Conservation (phyloP, 2,329 filamentous ascomycete species). For the Penicillium psychrosexuale region DNA sequence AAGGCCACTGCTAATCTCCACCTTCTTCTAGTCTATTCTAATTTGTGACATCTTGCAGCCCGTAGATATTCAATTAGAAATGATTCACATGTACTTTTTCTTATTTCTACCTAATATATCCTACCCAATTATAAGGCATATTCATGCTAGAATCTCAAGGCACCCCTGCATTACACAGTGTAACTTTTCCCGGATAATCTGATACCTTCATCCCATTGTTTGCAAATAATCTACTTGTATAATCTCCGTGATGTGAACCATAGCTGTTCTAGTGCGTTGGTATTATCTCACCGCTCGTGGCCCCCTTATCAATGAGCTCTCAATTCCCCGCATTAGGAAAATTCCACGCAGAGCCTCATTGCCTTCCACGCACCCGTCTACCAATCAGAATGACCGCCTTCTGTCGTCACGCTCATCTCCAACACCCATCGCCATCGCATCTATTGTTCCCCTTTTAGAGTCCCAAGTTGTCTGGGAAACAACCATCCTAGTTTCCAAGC, state of each 20-base stretch:
- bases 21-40: background rate
- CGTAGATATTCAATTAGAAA: background rate
- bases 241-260: background rate
- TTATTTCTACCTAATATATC: background rate
- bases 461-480: background rate
- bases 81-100: too few species aligned
- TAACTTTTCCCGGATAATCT: background rate
- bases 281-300: background rate
- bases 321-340: background rate
- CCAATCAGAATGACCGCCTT: slow-evolving; percentile 7
- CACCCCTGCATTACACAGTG: background rate
- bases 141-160: background rate
- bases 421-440: slow-evolving; percentile 4
- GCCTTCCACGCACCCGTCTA: slow-evolving; percentile 2
- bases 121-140: background rate
- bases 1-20: background rate
- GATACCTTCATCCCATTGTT: too few species aligned
- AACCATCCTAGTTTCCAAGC: background rate
- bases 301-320: too few species aligned
- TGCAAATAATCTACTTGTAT: background rate
- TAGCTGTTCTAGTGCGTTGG: background rate
- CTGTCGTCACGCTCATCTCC: slow-evolving; percentile 7
- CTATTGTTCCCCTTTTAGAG: background rate
- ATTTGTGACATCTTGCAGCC: background rate
- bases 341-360: background rate